Percentiles rank a stretch among this genome's conserved stretches.
Evolutionary conservation across 2,329 filamentous ascomycete genomes (phyloP).

Genomic region (Sporothrix globosa): DNA sequence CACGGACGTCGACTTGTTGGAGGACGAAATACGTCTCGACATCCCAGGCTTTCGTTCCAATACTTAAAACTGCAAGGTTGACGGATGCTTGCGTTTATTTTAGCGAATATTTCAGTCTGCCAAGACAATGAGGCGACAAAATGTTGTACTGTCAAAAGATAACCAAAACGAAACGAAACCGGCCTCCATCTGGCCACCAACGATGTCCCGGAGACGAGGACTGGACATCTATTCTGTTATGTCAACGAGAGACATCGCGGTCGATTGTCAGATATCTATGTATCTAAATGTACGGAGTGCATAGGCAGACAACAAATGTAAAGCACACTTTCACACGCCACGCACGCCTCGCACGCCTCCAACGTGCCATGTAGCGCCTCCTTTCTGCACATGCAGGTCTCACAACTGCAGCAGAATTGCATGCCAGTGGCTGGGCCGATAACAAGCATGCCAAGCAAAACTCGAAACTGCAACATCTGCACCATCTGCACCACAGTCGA

Average conservation of each 20-base stretch:
- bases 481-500: neutral
- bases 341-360: neutral
- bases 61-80: neutral
- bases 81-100: neutral
- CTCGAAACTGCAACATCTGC: neutral
- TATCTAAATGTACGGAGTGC: neutral
- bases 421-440: no score
- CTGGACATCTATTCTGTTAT: neutral
- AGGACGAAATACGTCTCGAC: neutral
- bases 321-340: no score
- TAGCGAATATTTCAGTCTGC: conserved; percentile 9
- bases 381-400: conserved; percentile 14
- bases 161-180: neutral
- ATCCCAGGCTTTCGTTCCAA: neutral
- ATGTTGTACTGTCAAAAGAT: neutral
- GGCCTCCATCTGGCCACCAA: neutral
- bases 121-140: neutral
- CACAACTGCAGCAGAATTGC: neutral
- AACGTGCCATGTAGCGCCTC: neutral
- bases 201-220: neutral
- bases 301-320: neutral
- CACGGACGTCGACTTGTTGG: neutral
- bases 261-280: neutral
- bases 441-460: no score
- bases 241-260: neutral